Percentiles rank a stretch among this genome's conserved stretches.
Evolutionary conservation across 805 yeast genomes (phyloP).

Genomic region (Cyberlindnera mycetangii): DNA sequence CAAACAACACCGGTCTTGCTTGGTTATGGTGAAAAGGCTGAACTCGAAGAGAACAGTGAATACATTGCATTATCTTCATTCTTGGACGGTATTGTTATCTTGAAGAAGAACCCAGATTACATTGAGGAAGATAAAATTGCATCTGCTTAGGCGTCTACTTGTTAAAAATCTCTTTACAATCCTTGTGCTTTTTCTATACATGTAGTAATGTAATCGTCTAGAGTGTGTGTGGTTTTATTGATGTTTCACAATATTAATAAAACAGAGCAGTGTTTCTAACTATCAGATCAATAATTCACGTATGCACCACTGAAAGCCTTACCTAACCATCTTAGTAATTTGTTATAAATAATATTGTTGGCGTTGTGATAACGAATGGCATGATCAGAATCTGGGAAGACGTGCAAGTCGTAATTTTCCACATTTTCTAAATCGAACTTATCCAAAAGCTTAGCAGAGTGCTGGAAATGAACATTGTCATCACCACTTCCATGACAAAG

Average conservation of each 20-base stretch:
- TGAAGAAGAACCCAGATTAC: slow-evolving; percentile 86
- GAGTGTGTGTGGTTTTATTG: too few species aligned
- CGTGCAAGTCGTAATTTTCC: slow-evolving; percentile 79
- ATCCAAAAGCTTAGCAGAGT: slow-evolving; percentile 76
- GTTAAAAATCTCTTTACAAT: too few species aligned
- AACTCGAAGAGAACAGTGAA: slow-evolving; percentile 85
- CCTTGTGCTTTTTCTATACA: too few species aligned
- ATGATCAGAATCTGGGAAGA: slow-evolving; percentile 83
- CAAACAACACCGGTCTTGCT: slow-evolving; percentile 95
- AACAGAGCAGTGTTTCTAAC: too few species aligned
- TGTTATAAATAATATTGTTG: slow-evolving; percentile 63
- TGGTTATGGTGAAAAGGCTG: slow-evolving; percentile 95
- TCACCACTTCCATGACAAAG: slow-evolving; percentile 97
- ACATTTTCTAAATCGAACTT: slow-evolving; percentile 63
- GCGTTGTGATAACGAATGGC: slow-evolving; percentile 72
- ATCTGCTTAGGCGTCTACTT: not conserved
- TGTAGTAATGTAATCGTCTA: too few species aligned
- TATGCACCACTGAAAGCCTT: slow-evolving; percentile 51
- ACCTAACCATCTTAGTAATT: slow-evolving; percentile 60
- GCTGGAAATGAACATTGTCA: slow-evolving; percentile 95
- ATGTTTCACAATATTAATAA: too few species aligned
- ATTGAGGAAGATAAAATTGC: slow-evolving; percentile 48
- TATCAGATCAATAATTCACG: not conserved
- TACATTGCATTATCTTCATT: slow-evolving; percentile 78
- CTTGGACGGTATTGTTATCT: slow-evolving; percentile 89